A percentile compares a stretch with the other conserved stretches of the same genome.
phyloP scores from a whole-genome alignment of 352 stramenopile species.

The Phytophthora vignae region DNA sequence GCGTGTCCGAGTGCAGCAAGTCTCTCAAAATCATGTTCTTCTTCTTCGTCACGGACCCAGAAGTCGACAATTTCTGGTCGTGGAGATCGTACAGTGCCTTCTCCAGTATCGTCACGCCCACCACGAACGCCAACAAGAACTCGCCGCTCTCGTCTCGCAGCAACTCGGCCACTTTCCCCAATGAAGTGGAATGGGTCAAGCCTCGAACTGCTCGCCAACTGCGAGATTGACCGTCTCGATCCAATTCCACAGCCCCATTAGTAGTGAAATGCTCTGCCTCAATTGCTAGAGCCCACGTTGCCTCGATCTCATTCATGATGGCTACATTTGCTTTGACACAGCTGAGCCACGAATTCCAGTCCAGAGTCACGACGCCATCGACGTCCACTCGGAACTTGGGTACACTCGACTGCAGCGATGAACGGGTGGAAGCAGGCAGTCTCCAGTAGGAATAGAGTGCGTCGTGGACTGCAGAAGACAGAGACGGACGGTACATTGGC shows the following conservation, averaged over 20 bases:
- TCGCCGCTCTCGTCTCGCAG: slow-evolving; percentile 41
- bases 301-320: slow-evolving; percentile 34
- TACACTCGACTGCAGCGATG: slow-evolving; percentile 23
- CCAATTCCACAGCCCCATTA: background rate
- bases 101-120: slow-evolving; percentile 71
- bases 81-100: slow-evolving; percentile 69
- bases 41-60: slow-evolving; percentile 29
- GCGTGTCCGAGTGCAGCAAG: slow-evolving; percentile 54
- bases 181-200: slow-evolving; percentile 38
- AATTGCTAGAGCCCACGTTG: slow-evolving; percentile 49
- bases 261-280: slow-evolving; percentile 43
- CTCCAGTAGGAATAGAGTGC: slow-evolving; percentile 64
- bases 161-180: slow-evolving; percentile 37
- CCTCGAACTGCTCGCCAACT: slow-evolving; percentile 6
- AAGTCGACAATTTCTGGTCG: slow-evolving; percentile 7
- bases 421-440: slow-evolving; percentile 24
- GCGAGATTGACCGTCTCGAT: background rate
- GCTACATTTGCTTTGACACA: slow-evolving; percentile 5
- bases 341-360: slow-evolving; percentile 34
- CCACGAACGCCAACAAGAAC: slow-evolving; percentile 64
- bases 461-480: slow-evolving; percentile 54
- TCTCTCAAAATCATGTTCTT: slow-evolving; percentile 80
- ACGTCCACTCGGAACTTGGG: slow-evolving; percentile 22
- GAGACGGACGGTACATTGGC: slow-evolving; percentile 43
- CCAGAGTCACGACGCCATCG: slow-evolving; percentile 30